These are phyloP conservation scores for Trametes versicolor DNA, from an alignment of 1,284 basidiomycete genomes.

Conservation along the genomic window DNA sequence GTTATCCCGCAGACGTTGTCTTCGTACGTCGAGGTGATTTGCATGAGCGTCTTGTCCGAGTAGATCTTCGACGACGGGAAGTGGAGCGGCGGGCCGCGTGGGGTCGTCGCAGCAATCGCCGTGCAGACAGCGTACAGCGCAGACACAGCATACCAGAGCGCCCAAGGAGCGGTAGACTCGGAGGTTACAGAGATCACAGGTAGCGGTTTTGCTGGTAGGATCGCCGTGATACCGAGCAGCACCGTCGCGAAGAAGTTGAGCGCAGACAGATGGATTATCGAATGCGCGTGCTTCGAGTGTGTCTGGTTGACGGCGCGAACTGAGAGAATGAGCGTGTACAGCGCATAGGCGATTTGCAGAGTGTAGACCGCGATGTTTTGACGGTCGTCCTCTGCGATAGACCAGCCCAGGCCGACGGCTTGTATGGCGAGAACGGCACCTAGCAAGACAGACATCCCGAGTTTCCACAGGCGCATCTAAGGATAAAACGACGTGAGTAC, in stretches of 20 bases:
- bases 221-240: constrained; percentile 58
- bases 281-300: constrained; percentile 64
- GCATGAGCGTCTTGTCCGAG: constrained; percentile 70
- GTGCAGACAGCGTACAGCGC: constrained; percentile 60
- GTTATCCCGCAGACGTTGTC: constrained; percentile 75
- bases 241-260: constrained; percentile 65
- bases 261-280: constrained; percentile 71
- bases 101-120: constrained; percentile 64
- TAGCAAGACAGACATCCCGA: constrained; percentile 56
- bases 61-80: constrained; percentile 80
- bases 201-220: constrained; percentile 63
- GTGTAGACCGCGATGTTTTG: constrained; percentile 50
- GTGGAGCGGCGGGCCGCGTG: constrained; percentile 78
- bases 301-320: constrained; percentile 62
- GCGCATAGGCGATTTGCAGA: constrained; percentile 65
- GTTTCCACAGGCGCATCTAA: constrained; percentile 56
- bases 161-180: constrained; percentile 41
- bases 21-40: constrained; percentile 62
- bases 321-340: constrained; percentile 68
- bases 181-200: constrained; percentile 24
- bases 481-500: neutral
- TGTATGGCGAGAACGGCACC: constrained; percentile 59
- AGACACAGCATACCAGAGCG: constrained; percentile 59
- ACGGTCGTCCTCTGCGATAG: constrained; percentile 50
- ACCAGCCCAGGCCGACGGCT: constrained; percentile 63